Base-by-base conservation (phyloP, 495 filamentous ascomycete species). In the Penicillium daleae region DNA sequence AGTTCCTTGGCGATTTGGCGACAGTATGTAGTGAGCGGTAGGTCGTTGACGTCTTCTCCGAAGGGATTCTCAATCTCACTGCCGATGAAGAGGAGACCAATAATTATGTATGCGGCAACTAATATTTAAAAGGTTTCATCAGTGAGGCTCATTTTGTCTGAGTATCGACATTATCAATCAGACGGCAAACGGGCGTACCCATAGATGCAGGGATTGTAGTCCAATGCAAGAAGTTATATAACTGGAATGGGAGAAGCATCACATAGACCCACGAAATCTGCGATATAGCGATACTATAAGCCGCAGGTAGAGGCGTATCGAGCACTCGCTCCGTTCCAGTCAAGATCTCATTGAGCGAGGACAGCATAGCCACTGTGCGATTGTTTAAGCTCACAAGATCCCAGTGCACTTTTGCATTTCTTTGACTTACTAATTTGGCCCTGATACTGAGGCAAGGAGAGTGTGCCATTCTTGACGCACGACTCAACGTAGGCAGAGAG, bases 261-360 rank as follows among this genome's bases (percentile, higher is more conserved):
- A 95, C 86, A 73, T 96, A 97, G 51, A 94, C 82, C 90, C 91
- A 93, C 31, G 92, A 90, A 65, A 96, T 94, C 65, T 96, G 92
- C 15, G 87, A 82, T 63, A 95, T 93, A 56, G 90, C 86, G 68
- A 97, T 97, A 48, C 83, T 84, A 80, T 97, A 97, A 21, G 91
- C 92, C 54, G 91, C 83, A 15, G 92, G 92, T 6, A 96, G 80
- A 4, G 92, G 92, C 2, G 92, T 96, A 71, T 88, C 91, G n/a
- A 94, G 84, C 17, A 97, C 89, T 46, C 92, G 87, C 67, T 97
- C 92, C 6, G 88, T 88, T 39, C 88, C 88, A 3, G 84, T 86
- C 39, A 92, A 74, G 4, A 90, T 83, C 65, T 97, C 92, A 67
- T 90, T 92, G 15, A 96, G 69, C 0, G 82, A 71, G 24, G 71